These are phyloP conservation scores for Cyberlindnera lachancei DNA, from an alignment of 805 yeast genomes.

Conservation along the genomic window DNA sequence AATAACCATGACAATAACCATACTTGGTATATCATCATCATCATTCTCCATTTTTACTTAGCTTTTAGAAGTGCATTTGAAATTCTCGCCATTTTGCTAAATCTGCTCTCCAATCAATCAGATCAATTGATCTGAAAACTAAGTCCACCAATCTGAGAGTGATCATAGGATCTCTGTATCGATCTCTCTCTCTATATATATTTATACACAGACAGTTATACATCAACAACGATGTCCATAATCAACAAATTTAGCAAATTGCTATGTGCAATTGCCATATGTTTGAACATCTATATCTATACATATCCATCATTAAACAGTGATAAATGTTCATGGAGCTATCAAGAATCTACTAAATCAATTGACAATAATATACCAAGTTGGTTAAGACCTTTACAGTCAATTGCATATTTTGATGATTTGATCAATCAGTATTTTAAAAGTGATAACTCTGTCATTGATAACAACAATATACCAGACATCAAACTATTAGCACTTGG, in stretches of 20 bases:
- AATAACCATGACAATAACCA: too few relatives aligned
- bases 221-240: constrained; percentile 9
- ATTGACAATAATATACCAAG: constrained; percentile 4
- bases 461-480: constrained; percentile 23
- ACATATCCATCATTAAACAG: constrained; percentile 64
- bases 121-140: too few relatives aligned
- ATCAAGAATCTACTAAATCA: constrained; percentile 16
- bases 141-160: too few relatives aligned
- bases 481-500: constrained; percentile 79
- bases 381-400: constrained; percentile 7
- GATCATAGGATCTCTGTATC: too few relatives aligned
- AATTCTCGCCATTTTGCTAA: too few relatives aligned
- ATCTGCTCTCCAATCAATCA: too few relatives aligned
- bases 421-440: constrained; percentile 23
- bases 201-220: too few relatives aligned
- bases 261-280: constrained; percentile 29
- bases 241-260: constrained; percentile 19
- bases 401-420: constrained; percentile 18
- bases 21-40: too few relatives aligned
- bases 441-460: constrained; percentile 10
- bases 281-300: constrained; percentile 58
- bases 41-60: too few relatives aligned
- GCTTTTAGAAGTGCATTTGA: too few relatives aligned
- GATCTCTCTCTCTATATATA: too few relatives aligned
- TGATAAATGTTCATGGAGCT: constrained; percentile 54